Conservation (phyloP, 108 stramenopile genomes). For the Phaeodactylum tricornutum region DNA sequence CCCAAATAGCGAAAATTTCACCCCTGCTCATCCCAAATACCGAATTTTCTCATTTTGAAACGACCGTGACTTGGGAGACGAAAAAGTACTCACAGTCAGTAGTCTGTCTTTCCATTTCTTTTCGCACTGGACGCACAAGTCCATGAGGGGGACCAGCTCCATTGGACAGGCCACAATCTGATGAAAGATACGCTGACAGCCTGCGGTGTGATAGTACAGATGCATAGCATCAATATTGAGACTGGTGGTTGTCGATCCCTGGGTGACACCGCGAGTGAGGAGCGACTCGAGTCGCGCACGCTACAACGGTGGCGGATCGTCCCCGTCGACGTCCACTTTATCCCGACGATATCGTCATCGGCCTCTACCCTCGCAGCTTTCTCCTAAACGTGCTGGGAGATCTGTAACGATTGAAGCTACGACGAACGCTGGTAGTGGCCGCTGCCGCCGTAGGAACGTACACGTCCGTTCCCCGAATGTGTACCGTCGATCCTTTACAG, state of each 20-base stretch:
- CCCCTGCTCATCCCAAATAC: too few species aligned
- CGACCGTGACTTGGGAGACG: too few species aligned
- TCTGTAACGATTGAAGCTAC: conserved; percentile 42
- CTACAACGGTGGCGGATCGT: conserved; percentile 19
- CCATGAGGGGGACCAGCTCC: conserved; percentile 95
- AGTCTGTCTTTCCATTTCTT: too few species aligned
- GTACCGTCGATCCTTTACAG: too few species aligned
- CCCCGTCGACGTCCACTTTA: conserved; percentile 16
- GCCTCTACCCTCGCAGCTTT: too few species aligned
- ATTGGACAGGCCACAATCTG: conserved; percentile 90
- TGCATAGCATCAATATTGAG: conserved; percentile 91
- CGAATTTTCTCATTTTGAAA: too few species aligned
- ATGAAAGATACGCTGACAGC: conserved; percentile 78
- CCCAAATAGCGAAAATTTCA: too few species aligned
- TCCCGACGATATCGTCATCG: conserved; percentile 14
- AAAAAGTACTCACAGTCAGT: too few species aligned
- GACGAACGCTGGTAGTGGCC: conserved; percentile 59
- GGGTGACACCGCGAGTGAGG: too few species aligned
- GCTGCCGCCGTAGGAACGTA: conserved; percentile 62
- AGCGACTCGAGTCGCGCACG: conserved; percentile 10
- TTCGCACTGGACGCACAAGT: conserved; percentile 73
- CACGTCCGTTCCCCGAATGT: conserved; percentile 76
- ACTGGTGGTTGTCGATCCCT: conserved; percentile 26
- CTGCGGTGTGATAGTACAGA: conserved; percentile 73
- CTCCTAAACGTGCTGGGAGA: too few species aligned